Base-by-base conservation (phyloP, 257 asterid genomes). In the Vinca minor region DNA sequence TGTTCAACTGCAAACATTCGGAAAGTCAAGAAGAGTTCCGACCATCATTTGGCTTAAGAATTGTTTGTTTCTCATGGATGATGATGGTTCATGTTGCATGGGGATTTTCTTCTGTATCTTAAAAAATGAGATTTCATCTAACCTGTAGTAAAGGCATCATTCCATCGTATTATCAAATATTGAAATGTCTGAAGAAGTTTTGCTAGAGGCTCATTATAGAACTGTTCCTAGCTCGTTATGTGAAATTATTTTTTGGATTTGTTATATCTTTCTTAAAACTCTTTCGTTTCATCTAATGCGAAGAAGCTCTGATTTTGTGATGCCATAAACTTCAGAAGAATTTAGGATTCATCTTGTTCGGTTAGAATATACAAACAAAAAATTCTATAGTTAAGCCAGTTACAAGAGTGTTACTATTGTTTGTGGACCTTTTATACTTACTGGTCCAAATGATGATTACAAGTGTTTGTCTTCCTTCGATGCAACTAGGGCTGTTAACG, bases 401-500 rank as follows among this genome's bases (percentile, higher is more conserved):
- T n/a, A n/a, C n/a, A n/a, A n/a, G n/a, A n/a, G n/a, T n/a, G n/a
- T n/a, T 8, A 18, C 28, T n/a, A 34, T 56, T 14, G 15, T 56
- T 56, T 32, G 62, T 56, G 62, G 62, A 56, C 62, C 62, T 56
- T 38, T 31, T 31, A 17, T 69, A 25, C 34, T 13, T 64, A 14
- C 26, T 28, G 64, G 47, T 28, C 46, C 63, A 58, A 65, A 49
- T 71, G 59, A 71, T 71, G 59, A 31, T 44, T 58, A 50, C 64
- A 59, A 60, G 50, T 18, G 20, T 36, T 10, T 21, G 45, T 57
- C 7, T 15, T 13, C 29, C 5, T 6, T 25, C 32, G 38, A 49
- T 71, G 54, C 63, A 29, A 58, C 32, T 23, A n/a, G 7, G 38
- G 38, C 54, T 71, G 35, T n/a, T n/a, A n/a, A n/a, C n/a, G n/a